phyloP scores from a whole-genome alignment of 768 basidiomycete species.

The Boletus rubropictus region DNA sequence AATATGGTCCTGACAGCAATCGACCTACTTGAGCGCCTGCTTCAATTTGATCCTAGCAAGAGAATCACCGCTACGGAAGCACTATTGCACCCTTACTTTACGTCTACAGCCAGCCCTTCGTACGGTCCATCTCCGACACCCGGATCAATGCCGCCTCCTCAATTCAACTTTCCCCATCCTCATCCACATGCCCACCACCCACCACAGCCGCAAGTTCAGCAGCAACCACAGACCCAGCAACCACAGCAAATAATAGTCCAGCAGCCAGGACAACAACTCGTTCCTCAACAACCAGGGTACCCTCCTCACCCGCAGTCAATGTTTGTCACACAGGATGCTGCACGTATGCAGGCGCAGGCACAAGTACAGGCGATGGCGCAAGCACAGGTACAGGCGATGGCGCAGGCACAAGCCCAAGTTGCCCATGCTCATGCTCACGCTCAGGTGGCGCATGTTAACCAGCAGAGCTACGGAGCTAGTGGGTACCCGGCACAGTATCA shows the following conservation, averaged over 20 bases:
- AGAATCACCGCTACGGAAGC: conserved; percentile 90
- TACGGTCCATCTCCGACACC: conserved; percentile 34
- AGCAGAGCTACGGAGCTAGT: conserved; percentile 25
- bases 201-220: conserved; percentile 38
- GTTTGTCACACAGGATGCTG: conserved; percentile 30
- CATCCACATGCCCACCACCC: conserved; percentile 47
- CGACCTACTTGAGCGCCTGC: conserved; percentile 87
- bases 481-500: conserved; percentile 31
- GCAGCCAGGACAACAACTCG: conserved; percentile 36
- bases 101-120: conserved; percentile 38
- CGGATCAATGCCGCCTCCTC: conserved; percentile 61
- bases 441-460: conserved; percentile 28
- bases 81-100: conserved; percentile 89
- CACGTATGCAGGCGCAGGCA: conserved; percentile 39
- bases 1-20: conserved; percentile 46
- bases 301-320: conserved; percentile 31
- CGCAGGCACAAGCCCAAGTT: conserved; percentile 39
- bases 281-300: conserved; percentile 30
- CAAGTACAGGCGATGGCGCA: conserved; percentile 38
- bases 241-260: conserved; percentile 33
- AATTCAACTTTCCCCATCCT: conserved; percentile 64
- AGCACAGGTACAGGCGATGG: conserved; percentile 37
- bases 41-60: conserved; percentile 93
- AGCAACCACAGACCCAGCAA: conserved; percentile 42
- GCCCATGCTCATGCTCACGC: conserved; percentile 40